Base-by-base conservation (phyloP, 495 filamentous ascomycete species). In the Aspergillus diversus region DNA sequence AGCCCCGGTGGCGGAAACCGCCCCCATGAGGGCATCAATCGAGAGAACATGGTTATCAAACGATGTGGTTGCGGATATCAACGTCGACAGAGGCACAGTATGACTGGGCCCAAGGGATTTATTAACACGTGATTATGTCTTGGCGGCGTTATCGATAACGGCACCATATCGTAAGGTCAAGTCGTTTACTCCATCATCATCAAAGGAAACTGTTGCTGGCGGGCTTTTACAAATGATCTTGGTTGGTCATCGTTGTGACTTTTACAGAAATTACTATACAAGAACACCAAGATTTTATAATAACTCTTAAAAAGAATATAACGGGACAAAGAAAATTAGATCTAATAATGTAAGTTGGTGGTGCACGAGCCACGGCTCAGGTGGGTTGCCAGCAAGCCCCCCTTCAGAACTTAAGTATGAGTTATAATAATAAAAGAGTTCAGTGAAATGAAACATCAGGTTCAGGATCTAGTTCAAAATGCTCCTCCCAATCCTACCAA, bases 401-500 rank as follows among this genome's bases (percentile, higher is more conserved):
- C 51, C 55, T 17, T 21, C 11, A 21, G n/a, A 33, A 17, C 15
- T 27, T 1, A 33, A 48, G 53, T 35, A 32, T 33, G 48, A 46
- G 21, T 17, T 31, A 55, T 57, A 56, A 50, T 46, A 37, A 50
- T 59, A 54, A 48, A 6, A 63, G 33, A 57, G 7, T 35, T 21
- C 21, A 5, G 5, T 55, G 37, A 47, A 17, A 34, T 48, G 6
- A 15, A 56, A 37, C 21, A 39, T 39, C 46, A 17, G 34, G 12
- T 17, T 33, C 27, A 5, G 13, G 16, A 31, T 47, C 63, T 64
- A 76, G 17, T 68, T 72, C 61, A 93, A 66, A 13, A 93, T 83
- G 33, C 76, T 78, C 7, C 74, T 77, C 50, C 91, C 69, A 37
- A 96, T 70, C 48, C 76, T 86, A 13, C 92, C 92, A 64, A 93